Evolutionary conservation across 2,329 filamentous ascomycete species (phyloP), one percentile per base, ranked within the genome.

Genomic region (Xylariomycetidae sp.): DNA sequence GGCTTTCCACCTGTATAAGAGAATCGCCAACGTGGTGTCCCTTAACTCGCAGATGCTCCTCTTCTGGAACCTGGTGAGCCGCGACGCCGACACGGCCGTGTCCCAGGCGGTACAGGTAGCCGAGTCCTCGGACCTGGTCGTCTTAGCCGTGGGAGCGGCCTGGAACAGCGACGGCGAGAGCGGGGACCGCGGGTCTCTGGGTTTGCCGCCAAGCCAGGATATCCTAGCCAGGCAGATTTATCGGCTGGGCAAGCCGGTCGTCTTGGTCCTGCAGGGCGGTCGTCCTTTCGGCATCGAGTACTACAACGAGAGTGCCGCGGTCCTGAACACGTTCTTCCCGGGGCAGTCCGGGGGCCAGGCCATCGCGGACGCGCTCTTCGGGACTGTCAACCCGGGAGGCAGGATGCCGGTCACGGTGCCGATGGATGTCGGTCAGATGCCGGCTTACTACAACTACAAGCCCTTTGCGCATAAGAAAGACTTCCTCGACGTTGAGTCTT

Each of bases 111-210:
- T 60, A 3, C 36, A 50, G 4, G 23, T 63, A 12, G 61, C 64
- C 3, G 37, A 44, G 7, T 45, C 54, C 3, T 53, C 63, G 3
- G 62, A 67, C 34, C 16, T 64, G 2, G 50, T 67, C 4, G 37
- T 68, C 10, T 52, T 68, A 9, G 53, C 62, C 1, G 49, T 64
- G 1, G 64, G 64, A 3, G 61, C 60, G 4, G 57, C 56, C n/a
- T 68, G 64, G 64, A 63, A 65, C 39, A 63, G 59, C 34, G 64
- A 68, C 34, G 64, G 63, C 25, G 64, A 68, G 45, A 53, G 49
- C 30, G 64, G 59, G 11, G 64, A 67, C 27, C 49, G 64, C 11
- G 60, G 55, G 3, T 63, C 57, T 0, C 45, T 68, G 1, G 50
- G 50, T 4, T 51, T 68, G 2, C 46, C 57, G 3, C 45, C 53